These are phyloP conservation scores for Pluteus cervinus DNA, from an alignment of 768 basidiomycete species.

Conservation along the genomic window DNA sequence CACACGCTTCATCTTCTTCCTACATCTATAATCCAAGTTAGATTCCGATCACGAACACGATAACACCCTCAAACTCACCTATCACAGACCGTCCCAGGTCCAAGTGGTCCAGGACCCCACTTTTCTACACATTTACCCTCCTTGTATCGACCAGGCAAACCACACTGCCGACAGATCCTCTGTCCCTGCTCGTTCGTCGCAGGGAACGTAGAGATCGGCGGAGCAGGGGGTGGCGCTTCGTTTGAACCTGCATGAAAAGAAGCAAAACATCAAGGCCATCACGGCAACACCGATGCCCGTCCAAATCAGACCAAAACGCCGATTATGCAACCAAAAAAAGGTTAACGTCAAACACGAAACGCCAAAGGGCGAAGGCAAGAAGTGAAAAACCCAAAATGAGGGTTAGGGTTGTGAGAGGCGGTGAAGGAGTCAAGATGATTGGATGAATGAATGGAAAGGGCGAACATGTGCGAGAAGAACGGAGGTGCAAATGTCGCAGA, in stretches of 20 bases:
- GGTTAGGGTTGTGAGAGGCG: no score
- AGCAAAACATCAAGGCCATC: constrained; percentile 5
- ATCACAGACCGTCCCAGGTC: constrained; percentile 81
- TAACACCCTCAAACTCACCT: constrained; percentile 32
- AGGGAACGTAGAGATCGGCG: constrained; percentile 28
- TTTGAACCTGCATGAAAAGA: constrained; percentile 7
- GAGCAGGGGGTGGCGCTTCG: constrained; percentile 17
- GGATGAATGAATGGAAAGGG: not conserved
- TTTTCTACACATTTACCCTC: constrained; percentile 85
- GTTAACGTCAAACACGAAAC: constrained; percentile 1
- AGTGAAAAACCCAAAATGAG: constrained; percentile 5
- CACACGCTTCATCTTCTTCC: constrained; percentile 84
- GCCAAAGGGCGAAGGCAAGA: constrained; percentile 5
- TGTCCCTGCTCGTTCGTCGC: constrained; percentile 59
- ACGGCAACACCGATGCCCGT: not conserved
- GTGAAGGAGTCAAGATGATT: not conserved
- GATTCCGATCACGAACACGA: not conserved
- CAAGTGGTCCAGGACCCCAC: constrained; percentile 82
- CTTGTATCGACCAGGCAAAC: constrained; percentile 69
- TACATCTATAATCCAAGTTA: constrained; percentile 38
- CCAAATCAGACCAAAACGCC: no score
- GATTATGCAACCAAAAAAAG: no score
- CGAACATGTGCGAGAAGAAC: constrained; percentile 2
- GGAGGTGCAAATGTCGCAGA: constrained; percentile 1
- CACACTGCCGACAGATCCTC: constrained; percentile 73